These are phyloP conservation scores for Sclerotinia borealis DNA, from an alignment of 2,329 filamentous ascomycete genomes.

Conservation along the genomic window DNA sequence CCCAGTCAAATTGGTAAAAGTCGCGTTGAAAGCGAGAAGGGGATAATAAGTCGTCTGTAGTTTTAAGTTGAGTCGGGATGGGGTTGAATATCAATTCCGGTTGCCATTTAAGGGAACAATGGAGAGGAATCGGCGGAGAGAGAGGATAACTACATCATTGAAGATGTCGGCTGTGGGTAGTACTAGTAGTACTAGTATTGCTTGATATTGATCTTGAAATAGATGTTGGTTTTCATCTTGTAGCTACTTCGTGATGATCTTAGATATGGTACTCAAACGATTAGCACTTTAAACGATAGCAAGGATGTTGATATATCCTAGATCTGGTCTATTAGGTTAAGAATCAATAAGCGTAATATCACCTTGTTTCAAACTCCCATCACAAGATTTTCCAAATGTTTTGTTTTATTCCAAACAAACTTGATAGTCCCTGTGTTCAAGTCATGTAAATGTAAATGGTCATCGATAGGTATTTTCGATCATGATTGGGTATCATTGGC, in stretches of 20 bases:
- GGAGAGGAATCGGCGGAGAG: not conserved
- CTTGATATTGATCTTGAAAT: too few species aligned
- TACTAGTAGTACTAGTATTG: too few species aligned
- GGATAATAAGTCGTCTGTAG: not conserved
- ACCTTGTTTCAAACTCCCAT: not conserved
- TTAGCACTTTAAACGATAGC: not conserved
- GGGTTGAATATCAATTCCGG: not conserved
- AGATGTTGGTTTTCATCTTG: too few species aligned
- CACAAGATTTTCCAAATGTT: not conserved
- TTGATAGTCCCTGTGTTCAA: not conserved
- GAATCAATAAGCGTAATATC: not conserved
- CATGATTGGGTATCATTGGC: not conserved
- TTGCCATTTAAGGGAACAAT: not conserved
- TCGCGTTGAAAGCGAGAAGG: not conserved
- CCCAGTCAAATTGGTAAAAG: not conserved
- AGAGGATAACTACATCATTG: not conserved
- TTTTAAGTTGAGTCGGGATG: not conserved
- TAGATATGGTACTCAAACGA: not conserved
- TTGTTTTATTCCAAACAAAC: not conserved
- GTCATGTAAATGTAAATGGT: too few species aligned
- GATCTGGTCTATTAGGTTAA: too few species aligned
- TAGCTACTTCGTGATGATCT: too few species aligned
- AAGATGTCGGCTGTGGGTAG: fast-evolving
- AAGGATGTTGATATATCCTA: not conserved
- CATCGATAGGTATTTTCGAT: too few species aligned